These are phyloP conservation scores for Mucor circinelloides DNA, from an alignment of 371 early-diverging fungal species.

Conservation along the genomic window DNA sequence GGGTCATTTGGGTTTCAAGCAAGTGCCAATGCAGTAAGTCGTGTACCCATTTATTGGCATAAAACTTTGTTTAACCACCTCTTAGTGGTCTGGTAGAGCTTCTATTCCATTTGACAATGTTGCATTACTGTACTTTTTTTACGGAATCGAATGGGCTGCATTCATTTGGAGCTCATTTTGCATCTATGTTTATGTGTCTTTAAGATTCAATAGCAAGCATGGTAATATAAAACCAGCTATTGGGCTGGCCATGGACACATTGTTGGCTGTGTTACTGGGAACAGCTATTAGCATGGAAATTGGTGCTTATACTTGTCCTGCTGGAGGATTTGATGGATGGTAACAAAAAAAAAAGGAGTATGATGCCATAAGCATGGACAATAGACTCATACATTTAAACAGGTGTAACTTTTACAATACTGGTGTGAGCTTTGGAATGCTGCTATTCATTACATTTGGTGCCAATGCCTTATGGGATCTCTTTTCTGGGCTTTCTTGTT, in stretches of 20 bases:
- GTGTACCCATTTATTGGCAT: not conserved
- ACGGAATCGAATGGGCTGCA: conserved; percentile 22
- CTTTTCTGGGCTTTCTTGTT: conserved; percentile 9
- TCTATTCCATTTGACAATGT: conserved; percentile 12
- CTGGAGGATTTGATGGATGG: conserved; percentile 32
- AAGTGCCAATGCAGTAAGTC: conserved; percentile 37
- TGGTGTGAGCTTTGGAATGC: conserved; percentile 23
- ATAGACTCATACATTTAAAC: not conserved
- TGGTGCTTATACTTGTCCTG: conserved; percentile 29
- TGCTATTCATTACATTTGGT: conserved; percentile 23
- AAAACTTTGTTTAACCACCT: no score
- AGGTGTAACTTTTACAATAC: conserved; percentile 42
- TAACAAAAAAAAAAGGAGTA: conserved; percentile 3
- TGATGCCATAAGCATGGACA: not conserved
- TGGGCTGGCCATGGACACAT: conserved; percentile 17
- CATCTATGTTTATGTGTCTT: conserved; percentile 29
- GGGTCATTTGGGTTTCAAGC: conserved; percentile 43
- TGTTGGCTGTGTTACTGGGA: conserved; percentile 29
- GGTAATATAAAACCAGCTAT: conserved; percentile 29
- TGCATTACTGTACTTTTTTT: conserved; percentile 26
- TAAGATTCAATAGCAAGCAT: conserved; percentile 21
- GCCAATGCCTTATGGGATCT: conserved; percentile 10
- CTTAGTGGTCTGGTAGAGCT: not conserved
- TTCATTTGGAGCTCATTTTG: conserved; percentile 29
- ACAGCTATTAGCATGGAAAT: conserved; percentile 26